Evolutionary conservation across 805 yeast genomes (phyloP), one percentile per base, ranked within the genome.

Genomic region (Jamesozyma rosinii): DNA sequence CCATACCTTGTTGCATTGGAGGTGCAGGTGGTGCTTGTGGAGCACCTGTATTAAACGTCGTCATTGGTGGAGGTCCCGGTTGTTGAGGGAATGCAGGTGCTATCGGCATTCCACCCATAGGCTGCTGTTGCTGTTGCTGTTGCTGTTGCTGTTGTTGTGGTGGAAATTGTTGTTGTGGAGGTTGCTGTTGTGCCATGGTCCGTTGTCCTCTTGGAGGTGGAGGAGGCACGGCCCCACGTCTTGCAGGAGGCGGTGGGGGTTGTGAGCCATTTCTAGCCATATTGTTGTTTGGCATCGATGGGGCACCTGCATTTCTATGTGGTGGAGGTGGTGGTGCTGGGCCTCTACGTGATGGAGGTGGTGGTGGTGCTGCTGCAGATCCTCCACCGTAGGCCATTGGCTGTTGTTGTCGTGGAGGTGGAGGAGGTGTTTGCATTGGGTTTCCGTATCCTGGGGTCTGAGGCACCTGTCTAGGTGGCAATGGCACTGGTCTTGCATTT

Each of bases 281-380:
- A 37, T 30, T 37, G 17, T 15, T 39, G 31, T 29, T 33, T 35
- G 20, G 19, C 19, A 33, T 27, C 15, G 31, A 37, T 35, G 26
- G 10, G 29, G 29, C 37, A 21, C 19, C 37, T 9, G 42, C 18
- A 14, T 37, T 46, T 44, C 50, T 42, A 38, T 46, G 49, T 36
- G 59, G 60, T 10, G 55, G 59, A 4, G 55, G 54, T n/a, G 59
- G 57, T 19, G 64, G 65, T 10, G 58, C 60, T 8, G 61, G 57
- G 5, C 62, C 58, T 19, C 62, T 52, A 34, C 60, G 55, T 35
- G 62, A 51, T 1, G 63, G 63, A 14, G 63, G 63, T 18, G 59
- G 55, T 5, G 52, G 53, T 17, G 53, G 50, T 27, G 49, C 44
- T 14, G 43, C 40, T 10, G 44, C 46, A 2, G 49, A 47, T 32